Evolutionary conservation across 2,329 filamentous ascomycete genomes (phyloP).

Genomic region (Dactylellina haptotyla): DNA sequence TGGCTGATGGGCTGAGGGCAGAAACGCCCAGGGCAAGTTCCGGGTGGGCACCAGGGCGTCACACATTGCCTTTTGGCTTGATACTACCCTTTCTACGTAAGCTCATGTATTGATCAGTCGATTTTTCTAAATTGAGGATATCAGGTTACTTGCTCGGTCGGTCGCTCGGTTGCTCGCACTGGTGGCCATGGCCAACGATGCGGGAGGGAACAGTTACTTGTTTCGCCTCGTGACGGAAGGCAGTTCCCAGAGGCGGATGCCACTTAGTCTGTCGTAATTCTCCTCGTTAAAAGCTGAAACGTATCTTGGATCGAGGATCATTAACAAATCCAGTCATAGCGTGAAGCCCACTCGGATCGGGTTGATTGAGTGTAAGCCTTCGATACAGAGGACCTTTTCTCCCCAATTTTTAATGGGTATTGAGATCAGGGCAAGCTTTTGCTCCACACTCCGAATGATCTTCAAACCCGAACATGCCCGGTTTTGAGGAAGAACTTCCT

Average conservation of each 20-base stretch:
- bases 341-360: conserved; percentile 12
- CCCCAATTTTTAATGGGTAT: neutral
- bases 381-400: conserved; percentile 43
- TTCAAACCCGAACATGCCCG: conserved; percentile 12
- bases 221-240: conserved; percentile 50
- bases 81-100: conserved; percentile 7
- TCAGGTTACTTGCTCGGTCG: neutral
- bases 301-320: conserved; percentile 33
- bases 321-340: conserved; percentile 32
- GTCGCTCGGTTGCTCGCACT: conserved; percentile 19
- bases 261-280: conserved; percentile 14
- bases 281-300: conserved; percentile 21
- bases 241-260: conserved; percentile 13
- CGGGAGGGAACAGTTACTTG: conserved; percentile 36
- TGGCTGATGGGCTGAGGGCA: conserved; percentile 29
- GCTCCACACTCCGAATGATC: conserved; percentile 18
- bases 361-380: conserved; percentile 17
- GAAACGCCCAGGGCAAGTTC: neutral
- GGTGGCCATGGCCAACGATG: conserved; percentile 38
- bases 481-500: neutral
- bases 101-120: neutral
- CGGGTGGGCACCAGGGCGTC: conserved; percentile 13
- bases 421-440: conserved; percentile 37
- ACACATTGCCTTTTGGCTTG: conserved; percentile 7
- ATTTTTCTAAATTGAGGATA: too few species aligned